Conservation (phyloP, 2,329 filamentous ascomycete species). For the Nemania diffusa region DNA sequence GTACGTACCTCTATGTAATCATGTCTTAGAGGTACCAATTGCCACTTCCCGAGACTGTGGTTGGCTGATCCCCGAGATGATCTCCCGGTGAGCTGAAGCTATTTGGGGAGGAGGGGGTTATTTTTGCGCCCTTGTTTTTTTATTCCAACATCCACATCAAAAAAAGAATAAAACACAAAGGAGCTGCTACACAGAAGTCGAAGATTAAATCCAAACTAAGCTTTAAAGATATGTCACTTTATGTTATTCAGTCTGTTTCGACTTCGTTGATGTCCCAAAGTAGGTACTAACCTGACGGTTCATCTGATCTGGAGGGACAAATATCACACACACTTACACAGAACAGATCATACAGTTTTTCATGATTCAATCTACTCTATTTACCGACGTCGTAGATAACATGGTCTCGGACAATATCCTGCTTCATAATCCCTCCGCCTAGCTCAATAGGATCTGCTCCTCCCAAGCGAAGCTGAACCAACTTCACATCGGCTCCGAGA, state of each 20-base stretch:
- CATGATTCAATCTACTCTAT: background rate
- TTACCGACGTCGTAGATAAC: background rate
- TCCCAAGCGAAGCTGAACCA: slow-evolving; percentile 13
- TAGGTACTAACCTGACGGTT: too few species aligned
- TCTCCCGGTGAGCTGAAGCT: slow-evolving; percentile 20
- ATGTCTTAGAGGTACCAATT: background rate
- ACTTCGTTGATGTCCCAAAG: background rate
- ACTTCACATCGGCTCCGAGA: slow-evolving; percentile 26
- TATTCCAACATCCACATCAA: background rate
- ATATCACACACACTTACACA: background rate
- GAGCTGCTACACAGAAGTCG: background rate
- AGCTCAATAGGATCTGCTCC: slow-evolving; percentile 1
- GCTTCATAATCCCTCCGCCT: background rate
- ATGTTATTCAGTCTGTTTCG: background rate
- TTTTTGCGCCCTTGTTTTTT: background rate
- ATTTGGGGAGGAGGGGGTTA: background rate
- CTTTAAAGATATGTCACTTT: background rate
- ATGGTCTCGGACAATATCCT: slow-evolving; percentile 12
- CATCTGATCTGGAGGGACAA: background rate
- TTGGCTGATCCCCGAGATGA: slow-evolving; percentile 28
- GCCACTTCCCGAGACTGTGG: slow-evolving; percentile 25
- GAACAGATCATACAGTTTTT: background rate
- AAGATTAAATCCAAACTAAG: background rate
- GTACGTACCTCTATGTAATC: background rate
- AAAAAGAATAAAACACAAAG: background rate